Base-by-base conservation (phyloP, 352 stramenopile species). In the Pythium phragmitis region DNA sequence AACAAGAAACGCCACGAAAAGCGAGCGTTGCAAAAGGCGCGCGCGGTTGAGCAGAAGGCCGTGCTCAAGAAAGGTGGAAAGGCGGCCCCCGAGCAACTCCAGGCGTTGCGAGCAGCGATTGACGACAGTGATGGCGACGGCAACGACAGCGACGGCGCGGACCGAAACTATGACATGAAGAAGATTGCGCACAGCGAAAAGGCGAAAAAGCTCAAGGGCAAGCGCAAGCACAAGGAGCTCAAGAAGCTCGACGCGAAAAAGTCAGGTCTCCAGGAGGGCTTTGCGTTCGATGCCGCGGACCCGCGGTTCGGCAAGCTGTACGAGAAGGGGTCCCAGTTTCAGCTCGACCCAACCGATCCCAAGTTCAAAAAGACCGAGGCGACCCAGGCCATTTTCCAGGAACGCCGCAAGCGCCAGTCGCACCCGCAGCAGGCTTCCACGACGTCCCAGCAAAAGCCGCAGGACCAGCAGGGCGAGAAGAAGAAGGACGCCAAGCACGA, bases 81-180 rank as follows among this genome's bases (percentile, higher is more conserved):
- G 37, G 69, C 63, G 7, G 46, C 60, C 17, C 60, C 77, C 2
- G 80, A 77, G 30, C 72, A 89, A 56, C 71, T 75, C 4, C 76
- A 82, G 54, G 60, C 85, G 42, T 67, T 92, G 47, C 82, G 82
- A 13, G 82, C 85, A 16, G 82, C 80, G 11, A 81, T 92, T 33
- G 74, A 70, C 7, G 79, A 70, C 37, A 73, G 68, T 30, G 74
- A 74, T 16, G 73, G 70, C 33, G 67, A 68, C 19, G 77, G 69
- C 6, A 65, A 69, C 30, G 75, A 75, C 26, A 59, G 54, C 41
- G 76, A 72, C 19, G 74, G 73, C 21, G 64, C 57, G n/a, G 80
- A 87, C 52, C 85, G 85, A 48, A 86, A 93, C 59, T 94, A 93
- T 60, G 84, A 94, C 74, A 89, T 94, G 80, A 93, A 92, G 70